phyloP scores from a whole-genome alignment of 805 yeast species.

The Clavispora santaluciae region DNA sequence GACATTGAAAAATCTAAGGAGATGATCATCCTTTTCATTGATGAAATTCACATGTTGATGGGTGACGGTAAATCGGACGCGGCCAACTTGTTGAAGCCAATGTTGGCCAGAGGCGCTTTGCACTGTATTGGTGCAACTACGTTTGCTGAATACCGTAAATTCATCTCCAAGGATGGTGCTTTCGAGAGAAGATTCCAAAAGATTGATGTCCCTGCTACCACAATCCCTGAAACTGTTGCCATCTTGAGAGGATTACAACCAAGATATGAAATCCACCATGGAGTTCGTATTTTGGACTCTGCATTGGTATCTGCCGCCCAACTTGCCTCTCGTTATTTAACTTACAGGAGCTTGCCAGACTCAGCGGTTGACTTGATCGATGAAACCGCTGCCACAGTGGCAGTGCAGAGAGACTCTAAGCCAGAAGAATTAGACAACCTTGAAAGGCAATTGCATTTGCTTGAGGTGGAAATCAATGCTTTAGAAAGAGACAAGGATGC shows the following conservation, averaged over 20 bases:
- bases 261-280: constrained; percentile 94
- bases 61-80: constrained; percentile 98
- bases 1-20: constrained; percentile 87
- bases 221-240: constrained; percentile 89
- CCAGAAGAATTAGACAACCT: constrained; percentile 94
- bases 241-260: constrained; percentile 94
- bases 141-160: constrained; percentile 86
- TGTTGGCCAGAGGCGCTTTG: constrained; percentile 91
- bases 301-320: constrained; percentile 94
- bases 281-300: constrained; percentile 91
- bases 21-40: constrained; percentile 86
- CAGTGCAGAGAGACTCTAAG: constrained; percentile 96
- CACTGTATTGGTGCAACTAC: constrained; percentile 99
- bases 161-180: constrained; percentile 95
- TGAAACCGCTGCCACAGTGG: constrained; percentile 94
- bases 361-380: constrained; percentile 95
- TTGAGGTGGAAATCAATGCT: constrained; percentile 95
- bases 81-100: constrained; percentile 94
- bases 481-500: constrained; percentile 93
- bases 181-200: constrained; percentile 98
- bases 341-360: constrained; percentile 94
- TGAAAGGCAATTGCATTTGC: constrained; percentile 85
- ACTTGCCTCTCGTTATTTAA: constrained; percentile 87
- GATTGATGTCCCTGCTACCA: constrained; percentile 92
- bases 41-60: constrained; percentile 99